phyloP scores from a whole-genome alignment of 78 protist genomes.

The Isochrysis galbana region DNA sequence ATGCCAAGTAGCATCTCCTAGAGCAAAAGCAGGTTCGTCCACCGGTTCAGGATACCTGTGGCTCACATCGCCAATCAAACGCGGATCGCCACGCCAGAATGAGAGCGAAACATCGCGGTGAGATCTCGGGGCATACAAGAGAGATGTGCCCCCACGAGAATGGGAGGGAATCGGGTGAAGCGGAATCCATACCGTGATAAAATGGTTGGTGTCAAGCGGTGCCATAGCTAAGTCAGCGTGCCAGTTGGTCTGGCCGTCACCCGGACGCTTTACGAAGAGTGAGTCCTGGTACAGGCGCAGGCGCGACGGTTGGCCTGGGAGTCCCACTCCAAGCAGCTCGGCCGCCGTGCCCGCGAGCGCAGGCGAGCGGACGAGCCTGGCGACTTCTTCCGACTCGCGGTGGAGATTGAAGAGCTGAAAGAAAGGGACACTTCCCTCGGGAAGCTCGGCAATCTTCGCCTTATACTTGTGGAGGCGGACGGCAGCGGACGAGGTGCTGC shows the following conservation, averaged over 20 bases:
- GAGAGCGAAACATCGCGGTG: constrained; percentile 9
- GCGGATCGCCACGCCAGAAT: constrained; percentile 16
- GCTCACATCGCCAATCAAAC: too few relatives aligned
- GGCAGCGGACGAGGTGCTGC: background rate
- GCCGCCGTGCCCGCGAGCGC: constrained; percentile 4
- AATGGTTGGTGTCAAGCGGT: background rate
- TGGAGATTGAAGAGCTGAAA: background rate
- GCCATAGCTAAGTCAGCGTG: constrained; percentile 24
- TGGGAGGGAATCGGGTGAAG: background rate
- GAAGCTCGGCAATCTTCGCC: background rate
- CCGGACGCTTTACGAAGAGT: background rate
- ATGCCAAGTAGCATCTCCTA: constrained; percentile 13
- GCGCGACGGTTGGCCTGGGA: too few relatives aligned
- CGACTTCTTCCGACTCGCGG: background rate
- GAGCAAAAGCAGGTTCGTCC: background rate
- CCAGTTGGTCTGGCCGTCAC: constrained; percentile 26
- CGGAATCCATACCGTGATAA: background rate
- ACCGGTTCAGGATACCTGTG: too few relatives aligned
- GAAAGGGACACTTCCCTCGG: background rate
- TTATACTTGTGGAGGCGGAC: background rate
- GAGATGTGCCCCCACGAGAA: background rate
- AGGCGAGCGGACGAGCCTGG: background rate
- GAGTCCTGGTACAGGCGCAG: constrained; percentile 5
- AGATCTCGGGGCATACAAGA: background rate
- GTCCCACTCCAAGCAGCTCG: background rate